Base-by-base conservation (phyloP, 1,139 yeast species). In the Geotrichum cucujoidarum region DNA sequence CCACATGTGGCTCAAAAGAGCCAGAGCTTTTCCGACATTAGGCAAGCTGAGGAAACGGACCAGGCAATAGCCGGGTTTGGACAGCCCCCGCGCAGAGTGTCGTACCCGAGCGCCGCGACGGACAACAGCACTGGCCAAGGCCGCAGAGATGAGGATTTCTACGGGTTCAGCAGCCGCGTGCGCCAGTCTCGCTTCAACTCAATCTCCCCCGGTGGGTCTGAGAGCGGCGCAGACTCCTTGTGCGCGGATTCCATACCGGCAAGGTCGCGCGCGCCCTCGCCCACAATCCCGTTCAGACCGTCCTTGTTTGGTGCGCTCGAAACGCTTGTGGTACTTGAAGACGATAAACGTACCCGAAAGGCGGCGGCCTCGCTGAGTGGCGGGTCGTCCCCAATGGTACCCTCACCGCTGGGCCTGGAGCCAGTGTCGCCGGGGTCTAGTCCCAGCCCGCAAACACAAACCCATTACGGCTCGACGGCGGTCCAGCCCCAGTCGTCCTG, bases 221-320 rank as follows among this genome's bases (percentile, higher is more conserved):
- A 24, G 10, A 24, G 27, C 10, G 27, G 6, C 14, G 8, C 11
- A 10, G n/a, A 11, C 34, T 29, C 10, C 6, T n/a, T 6, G 4
- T 20, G 32, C 14, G 14, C 30, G 13, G 32, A 16, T 7, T 8
- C 35, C 4, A n/a, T n/a, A n/a, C 22, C 38, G 13, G 31, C 10
- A 13, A 30, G 27, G 7, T 32, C 43, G 11, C 40, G 44, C 24
- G 36, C 39, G 11, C 35, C n/a, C 14, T 40, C 51, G 2, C 53
- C 55, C 17, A 39, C 49, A 11, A 51, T 62, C 1, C 58, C 70
- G 4, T 61, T 72, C 18, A 55, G 77, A 48, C 74, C 76, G 1
- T 73, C 77, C 0, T 55, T 74, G 13, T 60, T 71, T 30, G 65
- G 69, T 35, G 77, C 78, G 1, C 58, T 74, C n/a, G 75, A 71